phyloP scores from a whole-genome alignment of 805 yeast species.

The Hanseniaspora jakobsenii region DNA sequence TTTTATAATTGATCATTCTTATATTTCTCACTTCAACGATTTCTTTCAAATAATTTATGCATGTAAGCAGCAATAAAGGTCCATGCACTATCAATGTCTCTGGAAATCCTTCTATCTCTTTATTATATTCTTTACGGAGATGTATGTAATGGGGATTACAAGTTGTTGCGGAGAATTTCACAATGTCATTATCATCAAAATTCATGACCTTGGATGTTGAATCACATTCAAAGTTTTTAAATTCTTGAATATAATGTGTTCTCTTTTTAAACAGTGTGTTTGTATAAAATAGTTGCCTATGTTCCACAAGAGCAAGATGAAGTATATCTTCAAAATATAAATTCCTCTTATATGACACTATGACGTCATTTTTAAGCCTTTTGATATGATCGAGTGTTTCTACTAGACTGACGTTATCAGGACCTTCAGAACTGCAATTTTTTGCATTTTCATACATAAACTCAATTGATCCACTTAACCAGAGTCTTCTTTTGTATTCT shows the following conservation, averaged over 20 bases:
- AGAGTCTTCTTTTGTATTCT: slow-evolving; percentile 8
- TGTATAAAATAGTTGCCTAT: slow-evolving; percentile 8
- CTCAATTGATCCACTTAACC: slow-evolving; percentile 8
- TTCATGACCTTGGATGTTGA: neutral
- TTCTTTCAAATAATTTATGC: neutral
- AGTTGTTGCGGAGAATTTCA: slow-evolving; percentile 1
- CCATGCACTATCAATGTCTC: slow-evolving; percentile 12
- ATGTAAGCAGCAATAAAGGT: neutral
- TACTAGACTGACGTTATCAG: neutral
- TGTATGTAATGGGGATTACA: slow-evolving; percentile 9
- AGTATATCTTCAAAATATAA: neutral
- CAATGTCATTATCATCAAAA: neutral
- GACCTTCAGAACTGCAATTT: too few species aligned
- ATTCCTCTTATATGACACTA: slow-evolving; percentile 1
- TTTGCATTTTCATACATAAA: neutral
- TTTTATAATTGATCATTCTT: neutral
- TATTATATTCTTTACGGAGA: neutral
- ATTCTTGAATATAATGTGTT: neutral
- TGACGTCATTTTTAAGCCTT: neutral
- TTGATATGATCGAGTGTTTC: slow-evolving; percentile 1
- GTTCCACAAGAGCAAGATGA: neutral
- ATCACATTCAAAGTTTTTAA: neutral
- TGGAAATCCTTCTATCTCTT: neutral
- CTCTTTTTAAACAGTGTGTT: neutral
- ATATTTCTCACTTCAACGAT: neutral